A percentile compares a stretch with the other conserved stretches of the same genome.
Evolutionary conservation across 441 rosid genomes (phyloP).

Genomic region (Croton setiger): DNA sequence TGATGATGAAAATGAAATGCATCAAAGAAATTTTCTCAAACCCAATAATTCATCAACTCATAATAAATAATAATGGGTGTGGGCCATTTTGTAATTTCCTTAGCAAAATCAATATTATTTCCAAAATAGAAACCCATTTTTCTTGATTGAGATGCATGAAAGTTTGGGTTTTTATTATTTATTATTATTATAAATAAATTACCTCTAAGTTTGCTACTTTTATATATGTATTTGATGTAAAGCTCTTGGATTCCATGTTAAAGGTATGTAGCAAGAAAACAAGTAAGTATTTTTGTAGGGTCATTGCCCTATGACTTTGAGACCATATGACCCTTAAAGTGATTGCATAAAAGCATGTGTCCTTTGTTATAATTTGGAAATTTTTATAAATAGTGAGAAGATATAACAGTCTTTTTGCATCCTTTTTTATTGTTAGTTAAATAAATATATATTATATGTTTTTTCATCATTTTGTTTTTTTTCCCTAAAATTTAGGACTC

Average conservation of each 20-base stretch:
- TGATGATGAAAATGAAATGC: not conserved
- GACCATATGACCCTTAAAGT: not conserved
- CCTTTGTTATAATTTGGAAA: not conserved
- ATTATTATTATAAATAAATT: too few species aligned
- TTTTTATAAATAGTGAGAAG: not conserved
- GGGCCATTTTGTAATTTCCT: not conserved
- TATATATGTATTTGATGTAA: not conserved
- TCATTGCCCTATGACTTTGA: conserved; percentile 4
- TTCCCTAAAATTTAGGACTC: not conserved
- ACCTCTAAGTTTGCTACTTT: not conserved
- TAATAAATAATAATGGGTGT: not conserved
- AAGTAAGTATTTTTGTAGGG: not conserved
- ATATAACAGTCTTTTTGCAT: not conserved
- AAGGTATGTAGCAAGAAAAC: not conserved
- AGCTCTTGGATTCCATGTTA: conserved; percentile 3
- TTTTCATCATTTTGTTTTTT: conserved; percentile 2
- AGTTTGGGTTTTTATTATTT: not conserved
- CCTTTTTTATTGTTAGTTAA: not conserved
- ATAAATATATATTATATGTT: too few species aligned
- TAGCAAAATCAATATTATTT: not conserved
- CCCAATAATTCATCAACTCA: not conserved
- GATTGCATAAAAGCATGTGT: not conserved
- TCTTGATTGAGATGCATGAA: not conserved
- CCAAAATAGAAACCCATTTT: not conserved
- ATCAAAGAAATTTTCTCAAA: not conserved